Evolutionary conservation across 345 rosid genomes (phyloP), one percentile per base, ranked within the genome.

Genomic region (Lepidium didymum): DNA sequence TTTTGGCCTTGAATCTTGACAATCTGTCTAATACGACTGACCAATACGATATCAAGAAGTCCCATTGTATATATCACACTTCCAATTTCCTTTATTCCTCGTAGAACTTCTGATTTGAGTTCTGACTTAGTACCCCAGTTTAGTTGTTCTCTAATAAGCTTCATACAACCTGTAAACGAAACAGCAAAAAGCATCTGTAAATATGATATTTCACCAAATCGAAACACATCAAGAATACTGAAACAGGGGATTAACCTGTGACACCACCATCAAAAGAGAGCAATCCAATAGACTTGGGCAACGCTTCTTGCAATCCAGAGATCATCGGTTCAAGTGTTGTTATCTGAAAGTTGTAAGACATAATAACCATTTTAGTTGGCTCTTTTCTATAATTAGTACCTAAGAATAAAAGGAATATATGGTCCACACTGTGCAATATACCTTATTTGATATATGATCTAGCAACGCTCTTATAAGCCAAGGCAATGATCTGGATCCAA

Each of bases 381-480:
- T 64, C 12, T 29, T 21, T 44, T 56, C 46, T 6, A 33, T 25
- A 36, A 43, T 18, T 38, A 10, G 15, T 45, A 35, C 37, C 19
- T 3, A 18, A 14, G 33, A 29, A 27, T 23, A 34, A 43, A 45
- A 68, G 56, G 25, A 60, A 66, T 56, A 21, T 27, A 49, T 56
- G 44, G 52, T 64, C 11, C 23, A 19, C 4, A 41, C 29, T 47
- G 23, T 31, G 56, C 25, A 45, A 29, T 56, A 53, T 76, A 87
- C 99, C 96, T 91, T 94, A 73, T 89, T 91, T 70, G 99, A 87
- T 81, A 94, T 86, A 69, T 91, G 96, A 78, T 91, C 99, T 45
- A 94, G 83, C n/a, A 91, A 82, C 36, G 97, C 96, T 62, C 97
- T 82, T 69, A 94, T 87, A 64, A 94, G 93, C 99, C 99, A 94